Conservation (phyloP, 805 yeast genomes). For the Pichia pseudocactophila region DNA sequence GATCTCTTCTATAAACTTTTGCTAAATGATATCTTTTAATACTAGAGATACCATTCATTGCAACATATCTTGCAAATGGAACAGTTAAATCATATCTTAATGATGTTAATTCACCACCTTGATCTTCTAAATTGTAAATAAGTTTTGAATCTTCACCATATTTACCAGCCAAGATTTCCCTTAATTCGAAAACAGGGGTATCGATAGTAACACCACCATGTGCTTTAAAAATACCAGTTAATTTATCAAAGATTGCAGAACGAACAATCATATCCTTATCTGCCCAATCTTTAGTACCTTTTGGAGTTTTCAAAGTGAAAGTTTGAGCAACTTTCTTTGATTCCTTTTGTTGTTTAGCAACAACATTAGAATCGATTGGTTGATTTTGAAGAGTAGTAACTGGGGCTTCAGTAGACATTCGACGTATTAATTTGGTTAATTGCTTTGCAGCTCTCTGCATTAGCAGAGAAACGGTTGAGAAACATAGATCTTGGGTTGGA, state of each 20-base stretch:
- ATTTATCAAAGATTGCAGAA: conserved; percentile 70
- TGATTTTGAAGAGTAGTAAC: background rate
- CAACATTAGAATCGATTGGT: background rate
- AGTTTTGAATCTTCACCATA: conserved; percentile 98
- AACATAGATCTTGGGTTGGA: background rate
- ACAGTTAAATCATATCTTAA: conserved; percentile 95
- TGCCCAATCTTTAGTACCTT: conserved; percentile 98
- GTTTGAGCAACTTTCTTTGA: conserved; percentile 1
- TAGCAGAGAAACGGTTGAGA: background rate
- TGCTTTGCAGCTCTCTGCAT: background rate
- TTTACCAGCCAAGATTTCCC: conserved; percentile 93
- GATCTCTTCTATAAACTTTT: conserved; percentile 97
- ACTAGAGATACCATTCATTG: conserved; percentile 83
- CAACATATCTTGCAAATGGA: conserved; percentile 95
- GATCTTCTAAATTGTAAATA: conserved; percentile 93
- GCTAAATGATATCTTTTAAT: conserved; percentile 97
- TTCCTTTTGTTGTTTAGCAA: background rate
- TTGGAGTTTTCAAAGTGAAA: conserved; percentile 85
- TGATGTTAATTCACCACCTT: conserved; percentile 96
- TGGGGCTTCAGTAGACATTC: background rate
- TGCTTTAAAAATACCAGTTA: conserved; percentile 72
- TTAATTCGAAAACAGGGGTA: conserved; percentile 94
- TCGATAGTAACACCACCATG: conserved; percentile 99
- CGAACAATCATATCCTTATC: conserved; percentile 95
- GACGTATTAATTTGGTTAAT: background rate